Evolutionary conservation across 441 rosid genomes (phyloP).

Genomic region (Sinapis alba): DNA sequence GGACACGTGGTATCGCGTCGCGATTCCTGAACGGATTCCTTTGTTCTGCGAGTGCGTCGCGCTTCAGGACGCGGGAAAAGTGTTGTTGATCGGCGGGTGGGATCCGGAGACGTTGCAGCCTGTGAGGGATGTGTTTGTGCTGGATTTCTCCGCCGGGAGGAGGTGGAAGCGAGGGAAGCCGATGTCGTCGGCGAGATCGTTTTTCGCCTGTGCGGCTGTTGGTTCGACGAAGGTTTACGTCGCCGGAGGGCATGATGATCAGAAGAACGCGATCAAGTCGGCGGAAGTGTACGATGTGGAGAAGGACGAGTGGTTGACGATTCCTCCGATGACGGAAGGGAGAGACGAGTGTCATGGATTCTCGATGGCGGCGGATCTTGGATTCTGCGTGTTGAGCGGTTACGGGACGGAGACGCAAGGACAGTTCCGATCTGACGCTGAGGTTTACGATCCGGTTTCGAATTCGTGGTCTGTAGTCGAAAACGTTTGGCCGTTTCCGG

Average conservation of each 20-base stretch:
- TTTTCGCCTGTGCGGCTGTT: constrained; percentile 53
- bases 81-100: constrained; percentile 58
- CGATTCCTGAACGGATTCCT: constrained; percentile 42
- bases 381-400: constrained; percentile 61
- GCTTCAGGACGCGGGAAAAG: constrained; percentile 41
- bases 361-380: constrained; percentile 43
- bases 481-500: constrained; percentile 49
- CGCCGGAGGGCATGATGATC: constrained; percentile 63
- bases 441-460: constrained; percentile 45
- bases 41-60: constrained; percentile 58
- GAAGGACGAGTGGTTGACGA: constrained; percentile 48
- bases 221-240: constrained; percentile 47
- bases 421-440: constrained; percentile 53
- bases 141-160: constrained; percentile 45
- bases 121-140: constrained; percentile 47
- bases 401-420: constrained; percentile 62
- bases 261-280: constrained; percentile 52
- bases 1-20: constrained; percentile 45
- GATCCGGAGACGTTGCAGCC: constrained; percentile 56
- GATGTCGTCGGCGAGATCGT: constrained; percentile 56
- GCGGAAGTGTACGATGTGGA: constrained; percentile 55
- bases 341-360: constrained; percentile 61
- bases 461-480: constrained; percentile 44
- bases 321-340: constrained; percentile 53
- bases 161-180: constrained; percentile 50